Percentiles rank a stretch among this genome's conserved stretches.
Conservation (phyloP, 140 eudicot species). For the Ambrosia hybrid region DNA sequence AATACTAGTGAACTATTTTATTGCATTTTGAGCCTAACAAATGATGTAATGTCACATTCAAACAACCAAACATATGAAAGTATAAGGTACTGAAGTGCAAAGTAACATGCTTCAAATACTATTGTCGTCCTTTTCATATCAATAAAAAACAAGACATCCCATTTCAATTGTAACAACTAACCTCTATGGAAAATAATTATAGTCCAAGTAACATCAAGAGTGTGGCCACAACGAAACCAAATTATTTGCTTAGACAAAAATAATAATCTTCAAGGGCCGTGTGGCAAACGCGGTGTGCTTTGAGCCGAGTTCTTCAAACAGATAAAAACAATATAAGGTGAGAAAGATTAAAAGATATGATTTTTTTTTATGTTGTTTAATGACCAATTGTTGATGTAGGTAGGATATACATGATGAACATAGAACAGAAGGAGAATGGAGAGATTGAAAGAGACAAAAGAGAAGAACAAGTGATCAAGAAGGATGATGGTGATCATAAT, state of each 20-base stretch:
- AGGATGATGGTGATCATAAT: constrained; percentile 8
- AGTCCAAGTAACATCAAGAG: constrained; percentile 19
- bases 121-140: constrained; percentile 18
- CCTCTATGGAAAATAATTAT: neutral
- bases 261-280: constrained; percentile 18
- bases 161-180: constrained; percentile 19
- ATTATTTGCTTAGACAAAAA: neutral
- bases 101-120: constrained; percentile 42
- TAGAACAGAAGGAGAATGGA: constrained; percentile 40
- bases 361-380: constrained; percentile 18
- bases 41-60: constrained; percentile 29
- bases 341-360: neutral
- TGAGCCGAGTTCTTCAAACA: constrained; percentile 18
- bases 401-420: constrained; percentile 28
- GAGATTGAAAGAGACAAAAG: constrained; percentile 37
- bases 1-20: too few species aligned
- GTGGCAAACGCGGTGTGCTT: constrained; percentile 9
- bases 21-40: constrained; percentile 19
- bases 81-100: constrained; percentile 41
- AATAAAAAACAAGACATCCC: constrained; percentile 23
- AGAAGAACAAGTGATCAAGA: constrained; percentile 32
- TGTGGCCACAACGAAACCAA: constrained; percentile 20
- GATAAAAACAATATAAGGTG: constrained; percentile 16
- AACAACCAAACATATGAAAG: constrained; percentile 26
- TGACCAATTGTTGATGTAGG: constrained; percentile 23